Conservation (phyloP, 1,284 basidiomycete species). For the Golubevia pallescens region DNA sequence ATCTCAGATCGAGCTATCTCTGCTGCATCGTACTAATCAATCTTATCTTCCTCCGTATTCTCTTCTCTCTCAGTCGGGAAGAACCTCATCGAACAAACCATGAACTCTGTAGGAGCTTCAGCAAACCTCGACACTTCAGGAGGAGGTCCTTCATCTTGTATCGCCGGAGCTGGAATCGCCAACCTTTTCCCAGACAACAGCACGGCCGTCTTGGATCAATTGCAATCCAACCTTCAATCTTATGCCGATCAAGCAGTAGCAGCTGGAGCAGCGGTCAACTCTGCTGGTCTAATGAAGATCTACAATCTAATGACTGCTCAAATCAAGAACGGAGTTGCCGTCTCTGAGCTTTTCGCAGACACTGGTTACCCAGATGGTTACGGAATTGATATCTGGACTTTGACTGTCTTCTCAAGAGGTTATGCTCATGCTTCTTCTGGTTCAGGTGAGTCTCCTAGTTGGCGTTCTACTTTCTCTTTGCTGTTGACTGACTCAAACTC, state of each 20-base stretch:
- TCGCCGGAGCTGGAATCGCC: conserved; percentile 26
- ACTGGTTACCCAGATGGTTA: conserved; percentile 35
- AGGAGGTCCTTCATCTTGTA: conserved; percentile 45
- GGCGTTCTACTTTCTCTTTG: not conserved
- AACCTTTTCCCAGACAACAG: conserved; percentile 31
- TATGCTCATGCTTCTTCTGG: conserved; percentile 21
- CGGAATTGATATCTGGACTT: conserved; percentile 49
- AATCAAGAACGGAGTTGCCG: conserved; percentile 30
- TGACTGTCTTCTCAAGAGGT: conserved; percentile 44
- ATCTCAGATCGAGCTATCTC: too few relatives aligned
- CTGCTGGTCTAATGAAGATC: conserved; percentile 28
- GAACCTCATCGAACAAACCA: conserved; percentile 66
- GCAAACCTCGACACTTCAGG: conserved; percentile 23
- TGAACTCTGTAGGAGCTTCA: conserved; percentile 46
- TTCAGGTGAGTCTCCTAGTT: not conserved
- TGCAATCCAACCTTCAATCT: conserved; percentile 25
- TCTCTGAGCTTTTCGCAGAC: conserved; percentile 49
- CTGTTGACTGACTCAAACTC: not conserved
- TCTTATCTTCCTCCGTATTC: conserved; percentile 8
- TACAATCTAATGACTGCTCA: conserved; percentile 29
- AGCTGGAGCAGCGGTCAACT: conserved; percentile 31
- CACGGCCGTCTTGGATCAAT: conserved; percentile 22
- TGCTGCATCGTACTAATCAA: too few relatives aligned
- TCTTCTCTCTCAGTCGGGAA: conserved; percentile 56
- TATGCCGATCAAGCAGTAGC: conserved; percentile 34